phyloP scores from a whole-genome alignment of 345 rosid species.

The Trapa bicornis region DNA sequence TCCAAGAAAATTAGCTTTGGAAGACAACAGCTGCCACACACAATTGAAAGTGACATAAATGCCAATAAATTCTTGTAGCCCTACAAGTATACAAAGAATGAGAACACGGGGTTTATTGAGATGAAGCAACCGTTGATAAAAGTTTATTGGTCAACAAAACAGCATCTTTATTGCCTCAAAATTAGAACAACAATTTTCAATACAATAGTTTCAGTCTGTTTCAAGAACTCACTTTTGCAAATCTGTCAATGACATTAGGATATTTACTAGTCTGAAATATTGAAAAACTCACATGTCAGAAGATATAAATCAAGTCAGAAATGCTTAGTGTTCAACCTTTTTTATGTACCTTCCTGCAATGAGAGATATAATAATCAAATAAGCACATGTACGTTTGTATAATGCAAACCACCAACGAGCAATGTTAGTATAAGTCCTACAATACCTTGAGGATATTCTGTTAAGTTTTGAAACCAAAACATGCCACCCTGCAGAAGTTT shows the following conservation, averaged over 20 bases:
- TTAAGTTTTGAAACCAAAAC: slow-evolving; percentile 87
- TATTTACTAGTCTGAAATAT: slow-evolving; percentile 28
- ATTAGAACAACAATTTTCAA: neutral
- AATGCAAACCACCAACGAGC: slow-evolving; percentile 68
- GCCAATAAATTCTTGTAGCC: slow-evolving; percentile 45
- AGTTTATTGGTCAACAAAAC: neutral
- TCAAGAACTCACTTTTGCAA: slow-evolving; percentile 46
- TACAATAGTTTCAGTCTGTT: slow-evolving; percentile 1
- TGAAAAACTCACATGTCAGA: slow-evolving; percentile 46
- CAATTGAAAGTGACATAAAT: slow-evolving; percentile 35
- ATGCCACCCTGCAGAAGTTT: slow-evolving; percentile 69
- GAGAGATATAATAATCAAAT: neutral
- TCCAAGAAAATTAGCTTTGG: slow-evolving; percentile 53
- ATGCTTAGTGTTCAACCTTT: neutral
- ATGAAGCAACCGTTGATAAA: neutral
- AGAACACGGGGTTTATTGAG: neutral
- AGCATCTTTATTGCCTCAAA: neutral
- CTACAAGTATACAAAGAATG: slow-evolving; percentile 22
- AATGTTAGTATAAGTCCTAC: slow-evolving; percentile 60
- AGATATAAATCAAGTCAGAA: neutral
- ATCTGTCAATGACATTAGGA: slow-evolving; percentile 24
- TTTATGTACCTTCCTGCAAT: neutral
- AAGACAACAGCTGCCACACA: slow-evolving; percentile 40
- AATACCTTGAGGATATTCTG: slow-evolving; percentile 57
- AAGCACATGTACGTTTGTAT: slow-evolving; percentile 61